phyloP scores from a whole-genome alignment of 805 yeast species.

The Debaryomyces prosopidis region DNA sequence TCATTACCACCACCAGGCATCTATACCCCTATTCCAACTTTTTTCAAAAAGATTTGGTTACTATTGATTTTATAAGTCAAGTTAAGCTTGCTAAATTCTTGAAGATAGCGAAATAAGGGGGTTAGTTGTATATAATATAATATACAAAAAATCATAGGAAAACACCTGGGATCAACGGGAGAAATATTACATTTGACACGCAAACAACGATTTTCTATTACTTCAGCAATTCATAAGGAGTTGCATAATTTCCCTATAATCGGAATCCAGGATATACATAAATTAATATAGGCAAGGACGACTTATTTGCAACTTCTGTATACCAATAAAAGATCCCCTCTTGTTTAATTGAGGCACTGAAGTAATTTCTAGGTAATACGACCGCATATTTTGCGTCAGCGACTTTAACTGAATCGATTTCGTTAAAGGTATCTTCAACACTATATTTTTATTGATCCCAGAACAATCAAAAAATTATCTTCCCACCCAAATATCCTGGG shows the following conservation, averaged over 20 bases:
- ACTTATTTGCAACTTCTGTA: too few relatives aligned
- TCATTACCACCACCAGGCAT: too few relatives aligned
- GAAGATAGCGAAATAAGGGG: constrained; percentile 48
- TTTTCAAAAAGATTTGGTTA: constrained; percentile 44
- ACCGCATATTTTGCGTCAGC: too few relatives aligned
- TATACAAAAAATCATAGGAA: too few relatives aligned
- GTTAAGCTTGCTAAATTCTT: constrained; percentile 45
- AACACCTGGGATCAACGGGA: constrained; percentile 61
- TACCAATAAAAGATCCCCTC: too few relatives aligned
- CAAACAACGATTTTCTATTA: constrained; percentile 40
- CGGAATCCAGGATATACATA: too few relatives aligned
- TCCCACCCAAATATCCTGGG: constrained; percentile 52
- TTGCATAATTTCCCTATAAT: constrained; percentile 45
- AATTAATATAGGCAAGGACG: too few relatives aligned
- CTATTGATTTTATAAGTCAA: constrained; percentile 48
- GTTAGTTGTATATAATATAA: constrained; percentile 42
- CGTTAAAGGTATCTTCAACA: constrained; percentile 48
- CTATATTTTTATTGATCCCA: constrained; percentile 36
- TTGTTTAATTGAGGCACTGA: too few relatives aligned
- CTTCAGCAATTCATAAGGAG: constrained; percentile 31
- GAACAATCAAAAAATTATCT: constrained; percentile 41
- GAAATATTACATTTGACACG: constrained; percentile 53
- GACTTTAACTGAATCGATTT: too few relatives aligned
- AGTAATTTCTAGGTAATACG: too few relatives aligned
- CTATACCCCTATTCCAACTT: constrained; percentile 57